These are phyloP conservation scores for Blastobotrys elegans DNA, from an alignment of 1,139 yeast species.

Conservation along the genomic window DNA sequence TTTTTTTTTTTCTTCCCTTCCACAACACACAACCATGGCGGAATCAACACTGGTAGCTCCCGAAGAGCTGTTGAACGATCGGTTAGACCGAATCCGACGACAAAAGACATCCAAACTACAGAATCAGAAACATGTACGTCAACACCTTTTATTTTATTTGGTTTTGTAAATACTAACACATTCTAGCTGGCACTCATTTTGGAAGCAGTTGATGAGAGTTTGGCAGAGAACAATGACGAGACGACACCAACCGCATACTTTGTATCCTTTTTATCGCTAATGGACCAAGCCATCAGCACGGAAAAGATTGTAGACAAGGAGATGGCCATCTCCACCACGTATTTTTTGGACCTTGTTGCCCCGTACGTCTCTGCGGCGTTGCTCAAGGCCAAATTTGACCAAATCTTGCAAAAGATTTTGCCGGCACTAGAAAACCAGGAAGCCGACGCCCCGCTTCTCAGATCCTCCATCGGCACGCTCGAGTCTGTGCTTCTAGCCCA, in stretches of 20 bases:
- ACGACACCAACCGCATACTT: constrained; percentile 65
- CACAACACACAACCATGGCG: not conserved
- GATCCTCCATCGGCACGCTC: constrained; percentile 80
- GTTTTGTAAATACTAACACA: constrained; percentile 5
- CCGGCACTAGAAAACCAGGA: constrained; percentile 67
- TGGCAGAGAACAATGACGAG: constrained; percentile 62
- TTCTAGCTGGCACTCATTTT: constrained; percentile 55
- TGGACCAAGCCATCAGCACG: constrained; percentile 61
- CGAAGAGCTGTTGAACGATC: constrained; percentile 25
- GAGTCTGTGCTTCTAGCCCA: constrained; percentile 78
- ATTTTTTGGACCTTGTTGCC: constrained; percentile 73
- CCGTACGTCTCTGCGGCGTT: constrained; percentile 70
- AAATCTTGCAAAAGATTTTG: constrained; percentile 73
- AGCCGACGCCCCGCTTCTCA: constrained; percentile 79
- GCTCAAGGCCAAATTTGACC: constrained; percentile 66
- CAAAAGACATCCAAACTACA: constrained; percentile 73
- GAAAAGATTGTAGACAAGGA: constrained; percentile 53
- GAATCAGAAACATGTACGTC: constrained; percentile 63
- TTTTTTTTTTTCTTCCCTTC: not conserved
- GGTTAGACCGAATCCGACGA: constrained; percentile 60
- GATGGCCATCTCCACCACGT: constrained; percentile 71
- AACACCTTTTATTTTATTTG: not conserved
- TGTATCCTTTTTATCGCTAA: constrained; percentile 72
- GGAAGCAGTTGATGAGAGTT: constrained; percentile 85
- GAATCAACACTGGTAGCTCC: constrained; percentile 6